phyloP scores from a whole-genome alignment of 305 asterid genomes.

The Solanum hybrid region DNA sequence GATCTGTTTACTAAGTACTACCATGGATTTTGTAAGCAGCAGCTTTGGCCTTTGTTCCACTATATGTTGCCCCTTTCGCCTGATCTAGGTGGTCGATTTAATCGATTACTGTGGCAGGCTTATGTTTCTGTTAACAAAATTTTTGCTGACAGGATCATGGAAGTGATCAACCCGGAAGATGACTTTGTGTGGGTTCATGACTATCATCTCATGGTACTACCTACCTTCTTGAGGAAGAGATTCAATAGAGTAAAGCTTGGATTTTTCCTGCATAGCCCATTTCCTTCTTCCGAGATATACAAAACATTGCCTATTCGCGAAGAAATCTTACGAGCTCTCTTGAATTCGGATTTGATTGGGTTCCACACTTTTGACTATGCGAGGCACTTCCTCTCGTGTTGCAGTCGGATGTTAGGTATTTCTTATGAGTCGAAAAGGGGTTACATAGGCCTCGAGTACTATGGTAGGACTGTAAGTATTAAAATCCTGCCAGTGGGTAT shows the following conservation, averaged over 20 bases:
- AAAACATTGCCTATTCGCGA: slow-evolving; percentile 73
- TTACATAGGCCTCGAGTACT: slow-evolving; percentile 77
- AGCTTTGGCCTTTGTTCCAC: slow-evolving; percentile 85
- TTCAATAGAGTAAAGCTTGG: slow-evolving; percentile 85
- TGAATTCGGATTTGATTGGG: slow-evolving; percentile 76
- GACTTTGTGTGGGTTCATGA: slow-evolving; percentile 90
- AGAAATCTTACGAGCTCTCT: slow-evolving; percentile 60
- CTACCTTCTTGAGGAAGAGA: slow-evolving; percentile 84
- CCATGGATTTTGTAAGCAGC: slow-evolving; percentile 88
- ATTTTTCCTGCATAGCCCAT: slow-evolving; percentile 77
- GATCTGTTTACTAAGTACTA: slow-evolving; percentile 58
- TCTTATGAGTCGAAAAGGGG: slow-evolving; percentile 87
- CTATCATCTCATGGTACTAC: slow-evolving; percentile 79
- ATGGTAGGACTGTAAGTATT: slow-evolving; percentile 79
- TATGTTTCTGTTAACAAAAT: slow-evolving; percentile 86
- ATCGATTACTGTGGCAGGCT: slow-evolving; percentile 78
- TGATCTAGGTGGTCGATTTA: slow-evolving; percentile 78
- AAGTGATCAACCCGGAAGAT: slow-evolving; percentile 85
- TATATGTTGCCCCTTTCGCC: slow-evolving; percentile 85
- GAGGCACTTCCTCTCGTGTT: slow-evolving; percentile 77
- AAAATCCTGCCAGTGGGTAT: slow-evolving; percentile 88
- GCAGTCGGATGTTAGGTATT: slow-evolving; percentile 78
- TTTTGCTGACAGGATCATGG: slow-evolving; percentile 88
- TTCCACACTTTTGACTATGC: slow-evolving; percentile 85
- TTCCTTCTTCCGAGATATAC: slow-evolving; percentile 80